phyloP scores from a whole-genome alignment of 352 stramenopile species.

The Phytophthora citrophthora region DNA sequence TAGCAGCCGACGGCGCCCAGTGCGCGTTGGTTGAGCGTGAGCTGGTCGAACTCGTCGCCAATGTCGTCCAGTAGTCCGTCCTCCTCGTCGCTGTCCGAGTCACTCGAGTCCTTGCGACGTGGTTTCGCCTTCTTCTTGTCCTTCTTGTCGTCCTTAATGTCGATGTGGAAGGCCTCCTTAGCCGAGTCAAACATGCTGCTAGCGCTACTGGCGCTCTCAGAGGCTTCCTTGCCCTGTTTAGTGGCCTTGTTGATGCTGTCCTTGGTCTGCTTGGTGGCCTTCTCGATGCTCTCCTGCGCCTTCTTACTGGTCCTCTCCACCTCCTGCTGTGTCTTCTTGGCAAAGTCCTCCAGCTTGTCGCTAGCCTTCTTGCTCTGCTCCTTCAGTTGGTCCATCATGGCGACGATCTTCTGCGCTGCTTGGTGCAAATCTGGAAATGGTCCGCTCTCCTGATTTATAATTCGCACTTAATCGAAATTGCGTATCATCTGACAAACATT shows the following conservation, averaged over 20 bases:
- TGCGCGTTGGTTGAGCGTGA: conserved; percentile 50
- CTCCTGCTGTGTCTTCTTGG: conserved; percentile 37
- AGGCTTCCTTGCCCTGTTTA: conserved; percentile 28
- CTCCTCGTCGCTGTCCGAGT: conserved; percentile 46
- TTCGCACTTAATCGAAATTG: conserved; percentile 3
- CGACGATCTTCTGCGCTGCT: conserved; percentile 23
- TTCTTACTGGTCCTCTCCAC: conserved; percentile 40
- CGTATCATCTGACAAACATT: conserved; percentile 8
- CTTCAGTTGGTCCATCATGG: conserved; percentile 56
- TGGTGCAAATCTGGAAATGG: conserved; percentile 26
- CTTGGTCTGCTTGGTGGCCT: conserved; percentile 31
- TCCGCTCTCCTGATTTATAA: conserved; percentile 5
- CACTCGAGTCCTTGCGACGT: conserved; percentile 39
- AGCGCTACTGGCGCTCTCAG: conserved; percentile 26
- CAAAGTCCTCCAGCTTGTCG: conserved; percentile 37
- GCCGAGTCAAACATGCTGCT: conserved; percentile 29
- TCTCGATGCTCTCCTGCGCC: conserved; percentile 31
- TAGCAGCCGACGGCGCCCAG: conserved; percentile 46
- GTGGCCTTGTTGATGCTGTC: conserved; percentile 31
- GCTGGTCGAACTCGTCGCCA: conserved; percentile 41
- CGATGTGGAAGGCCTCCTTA: conserved; percentile 44
- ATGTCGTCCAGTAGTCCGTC: conserved; percentile 47
- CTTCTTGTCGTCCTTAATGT: conserved; percentile 42
- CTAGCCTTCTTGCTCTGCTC: conserved; percentile 48
- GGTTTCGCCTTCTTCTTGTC: conserved; percentile 36